These are phyloP conservation scores for Pleurozium schreberi DNA, from an alignment of 225 moss, liverwort and hornwort genomes.

Conservation along the genomic window DNA sequence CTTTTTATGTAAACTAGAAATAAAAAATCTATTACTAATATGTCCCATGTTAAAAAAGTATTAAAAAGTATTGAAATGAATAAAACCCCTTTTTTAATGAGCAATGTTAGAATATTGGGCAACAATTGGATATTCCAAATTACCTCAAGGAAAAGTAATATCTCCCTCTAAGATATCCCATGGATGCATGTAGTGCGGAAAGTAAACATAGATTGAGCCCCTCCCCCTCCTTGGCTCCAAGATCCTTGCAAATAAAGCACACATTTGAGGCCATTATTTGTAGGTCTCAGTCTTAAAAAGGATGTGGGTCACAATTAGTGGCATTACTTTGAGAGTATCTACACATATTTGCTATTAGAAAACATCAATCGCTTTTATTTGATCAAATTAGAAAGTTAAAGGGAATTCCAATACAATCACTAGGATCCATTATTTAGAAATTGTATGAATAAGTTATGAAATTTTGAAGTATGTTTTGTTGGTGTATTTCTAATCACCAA, in stretches of 20 bases:
- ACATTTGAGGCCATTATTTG: background rate
- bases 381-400: background rate
- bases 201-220: too few relatives aligned
- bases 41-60: background rate
- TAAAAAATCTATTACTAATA: background rate
- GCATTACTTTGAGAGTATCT: background rate
- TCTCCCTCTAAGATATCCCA: too few relatives aligned
- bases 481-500: background rate
- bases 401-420: background rate
- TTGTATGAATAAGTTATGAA: background rate
- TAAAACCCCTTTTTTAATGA: background rate
- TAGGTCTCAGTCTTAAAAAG: background rate
- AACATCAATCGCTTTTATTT: background rate
- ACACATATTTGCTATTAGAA: too few relatives aligned
- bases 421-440: background rate
- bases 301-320: background rate
- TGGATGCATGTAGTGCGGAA: too few relatives aligned
- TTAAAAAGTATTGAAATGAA: background rate
- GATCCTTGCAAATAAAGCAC: background rate
- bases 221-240: too few relatives aligned
- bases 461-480: background rate
- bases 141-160: too few relatives aligned
- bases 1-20: rapidly evolving
- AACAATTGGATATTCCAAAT: too few relatives aligned
- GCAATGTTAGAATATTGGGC: background rate